Base-by-base conservation (phyloP, 2,329 filamentous ascomycete species). In the Lecanoromycetidae sp. region DNA sequence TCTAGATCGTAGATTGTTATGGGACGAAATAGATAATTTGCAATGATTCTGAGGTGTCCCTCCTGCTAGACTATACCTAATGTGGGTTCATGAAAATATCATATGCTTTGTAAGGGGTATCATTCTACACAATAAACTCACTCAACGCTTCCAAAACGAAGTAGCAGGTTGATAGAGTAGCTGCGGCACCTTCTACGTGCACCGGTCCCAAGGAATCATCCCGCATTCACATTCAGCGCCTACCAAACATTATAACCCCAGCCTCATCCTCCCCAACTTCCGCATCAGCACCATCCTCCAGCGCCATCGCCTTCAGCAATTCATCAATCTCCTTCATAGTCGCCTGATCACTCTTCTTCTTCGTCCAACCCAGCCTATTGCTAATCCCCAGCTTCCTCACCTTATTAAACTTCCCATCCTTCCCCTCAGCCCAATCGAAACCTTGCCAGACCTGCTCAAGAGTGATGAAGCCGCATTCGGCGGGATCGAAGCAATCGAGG, bases 1-100 rank as follows among this genome's bases (percentile, higher is more conserved):
- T 52, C 72, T 95, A 40, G 79, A 84, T 57, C 84, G 81, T 52
- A 76, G 87, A 49, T 76, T 82, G 49, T 49, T 65, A 15, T 77
- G 75, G 72, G 53, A 58, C 29, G 57, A 57, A 19, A 42, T 48
- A 9, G 38, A 41, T 2, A 15, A 30, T 19, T 15, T n/a, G n/a
- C 4, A 29, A 40, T 30, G 8, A 27, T 0, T 12, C 9, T 12
- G 15, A 17, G 23, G 23, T 41, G 3, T 15, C 22, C n/a, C 1
- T 27, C 7, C 5, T 39, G 22, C n/a, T 27, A 9, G 5, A 25
- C n/a, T 39, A 29, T 26, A 15, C 22, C 15, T 6, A n/a, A n/a
- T n/a, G n/a, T n/a, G n/a, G n/a, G n/a, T n/a, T n/a, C n/a, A 4
- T 29, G n/a, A 10, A 30, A 20, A 2, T 3, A 17, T 30, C 10